These are phyloP conservation scores for Puccinellia tenuiflora DNA, from an alignment of 176 grass and related monocot species.

Conservation along the genomic window DNA sequence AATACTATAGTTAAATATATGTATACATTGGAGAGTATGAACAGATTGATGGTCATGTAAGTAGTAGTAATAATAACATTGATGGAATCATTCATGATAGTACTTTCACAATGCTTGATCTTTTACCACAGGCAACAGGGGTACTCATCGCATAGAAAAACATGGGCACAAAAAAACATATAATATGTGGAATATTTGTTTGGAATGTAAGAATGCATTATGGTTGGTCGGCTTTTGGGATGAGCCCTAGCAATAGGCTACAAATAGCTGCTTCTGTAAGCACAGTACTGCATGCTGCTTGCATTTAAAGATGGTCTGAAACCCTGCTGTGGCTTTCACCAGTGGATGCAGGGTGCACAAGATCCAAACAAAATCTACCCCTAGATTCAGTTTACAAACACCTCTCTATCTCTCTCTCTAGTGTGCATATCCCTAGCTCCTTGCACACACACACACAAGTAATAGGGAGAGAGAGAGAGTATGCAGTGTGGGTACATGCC, in stretches of 20 bases:
- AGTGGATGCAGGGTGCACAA: conserved; percentile 59
- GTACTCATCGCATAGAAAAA: background rate
- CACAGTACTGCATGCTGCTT: conserved; percentile 30
- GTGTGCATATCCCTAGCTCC: too few species aligned
- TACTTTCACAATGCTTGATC: background rate
- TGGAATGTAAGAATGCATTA: conserved; percentile 10
- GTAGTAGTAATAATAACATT: background rate
- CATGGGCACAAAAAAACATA: background rate
- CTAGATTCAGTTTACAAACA: conserved; percentile 35
- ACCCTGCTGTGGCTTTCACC: conserved; percentile 53
- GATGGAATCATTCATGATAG: background rate
- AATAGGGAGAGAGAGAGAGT: conserved; percentile 6
- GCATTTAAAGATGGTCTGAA: conserved; percentile 48
- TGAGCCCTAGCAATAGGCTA: conserved; percentile 34
- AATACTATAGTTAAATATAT: too few species aligned
- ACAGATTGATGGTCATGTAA: background rate
- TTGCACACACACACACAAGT: too few species aligned
- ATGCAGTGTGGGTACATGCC: conserved; percentile 49
- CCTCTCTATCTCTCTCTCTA: background rate
- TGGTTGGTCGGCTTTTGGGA: conserved; percentile 39
- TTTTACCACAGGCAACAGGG: background rate
- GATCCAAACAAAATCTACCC: conserved; percentile 95
- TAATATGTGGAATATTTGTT: background rate
- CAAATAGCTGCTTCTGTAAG: conserved; percentile 42
- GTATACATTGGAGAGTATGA: background rate